Evolutionary conservation across 768 basidiomycete species (phyloP), one percentile per base, ranked within the genome.

Genomic region (Gloeopeniophorella convolvens): DNA sequence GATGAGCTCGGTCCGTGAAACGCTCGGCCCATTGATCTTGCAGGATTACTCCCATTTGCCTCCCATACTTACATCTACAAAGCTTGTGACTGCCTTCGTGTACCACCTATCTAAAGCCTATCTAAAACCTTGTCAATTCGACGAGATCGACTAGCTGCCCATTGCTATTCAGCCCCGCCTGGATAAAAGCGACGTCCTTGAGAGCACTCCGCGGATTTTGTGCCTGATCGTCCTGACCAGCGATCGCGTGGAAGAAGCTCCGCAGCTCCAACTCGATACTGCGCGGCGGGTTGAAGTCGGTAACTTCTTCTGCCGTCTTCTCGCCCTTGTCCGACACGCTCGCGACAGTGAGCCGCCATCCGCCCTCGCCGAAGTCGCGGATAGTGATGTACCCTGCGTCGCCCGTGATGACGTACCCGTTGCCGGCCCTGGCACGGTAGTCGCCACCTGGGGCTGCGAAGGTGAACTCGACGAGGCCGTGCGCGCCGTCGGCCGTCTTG

Each of bases 171-270:
- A 92, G 68, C 24, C 77, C 78, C 23, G 85, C 89, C 68, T 94
- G 74, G 51, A 94, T 83, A 59, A 90, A 71, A 23, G 84, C 86
- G 24, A 93, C 80, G 62, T 93, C 90, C 54, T 69, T 68, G 54
- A 94, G 65, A 26, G 88, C 80, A 15, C 69, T 77, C 30, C 71
- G 63, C 23, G 85, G 83, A 55, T 78, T 74, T 12, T 85, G 87
- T 16, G 82, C 42, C 18, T 65, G 76, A 54, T 79, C 78, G 26
- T 76, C 70, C 45, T 70, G 70, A 6, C 78, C 77, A 28, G 62
- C 63, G n/a, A 78, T 63, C n/a, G 71, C 76, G 8, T 68, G 68
- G 50, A 83, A 75, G 70, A 89, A 86, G 62, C 74, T 73, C 48
- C 62, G 68, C 50, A 87, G 58, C 59, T 85, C 82, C 5, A 66